Evolutionary conservation across 805 yeast genomes (phyloP), one percentile per base, ranked within the genome.

Genomic region (Lipomyces chichibuensis): DNA sequence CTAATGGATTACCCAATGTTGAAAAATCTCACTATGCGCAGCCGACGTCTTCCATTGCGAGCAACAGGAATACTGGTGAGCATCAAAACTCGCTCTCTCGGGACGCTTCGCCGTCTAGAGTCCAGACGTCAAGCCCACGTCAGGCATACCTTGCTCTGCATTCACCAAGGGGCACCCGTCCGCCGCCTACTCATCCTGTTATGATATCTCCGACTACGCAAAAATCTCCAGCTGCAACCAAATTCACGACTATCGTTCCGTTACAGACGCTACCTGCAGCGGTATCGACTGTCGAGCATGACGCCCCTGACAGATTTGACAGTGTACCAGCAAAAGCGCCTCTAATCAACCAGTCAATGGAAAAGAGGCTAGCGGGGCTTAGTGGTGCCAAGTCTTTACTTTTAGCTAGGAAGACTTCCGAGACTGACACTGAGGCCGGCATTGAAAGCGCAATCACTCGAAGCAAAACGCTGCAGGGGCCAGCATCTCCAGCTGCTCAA

Each of bases 271-370:
- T 59, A 11, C 56, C 57, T 20, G 20, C 49, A n/a, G 49, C 14
- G 13, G 66, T 55, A 13, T 57, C 62, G 43, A 49, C 49, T 33
- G 20, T 37, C 9, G 29, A 27, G n/a, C 23, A 39, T 7, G 27
- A 13, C 5, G 8, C 20, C 39, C 11, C 51, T 6, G 58, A 53
- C 25, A 29, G n/a, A 11, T 66, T 64, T 54, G 71, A 67, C 3
- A 9, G 57, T 11, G 58, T 66, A 9, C 71, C 71, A 9, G 62
- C 71, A 6, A 65, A 69, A 13, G 63, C 63, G 17, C 72, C 72
- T 9, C 53, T 65, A 2, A 69, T 71, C 3, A 69, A 71, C 6
- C 62, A 67, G 37, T 62, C 71, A 8, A 33, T 69, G 4, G 70
- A 63, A 27, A 56, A 57, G 37, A 53, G 65, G 3, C 17, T 57